Evolutionary conservation across 1,139 yeast species (phyloP), one percentile per base, ranked within the genome.

Genomic region (Pichia sp.): DNA sequence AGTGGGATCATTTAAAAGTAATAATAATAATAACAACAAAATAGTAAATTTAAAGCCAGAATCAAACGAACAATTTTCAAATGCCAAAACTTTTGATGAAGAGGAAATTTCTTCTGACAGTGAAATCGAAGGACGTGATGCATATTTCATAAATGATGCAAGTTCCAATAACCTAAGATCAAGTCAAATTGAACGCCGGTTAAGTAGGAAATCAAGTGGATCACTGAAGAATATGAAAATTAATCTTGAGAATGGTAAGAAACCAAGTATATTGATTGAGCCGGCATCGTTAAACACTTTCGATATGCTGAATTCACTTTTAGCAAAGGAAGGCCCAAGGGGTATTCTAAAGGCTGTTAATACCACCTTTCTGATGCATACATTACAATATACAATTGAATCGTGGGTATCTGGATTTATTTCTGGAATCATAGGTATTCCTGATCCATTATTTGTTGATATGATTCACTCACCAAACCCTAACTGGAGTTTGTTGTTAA

Each of bases 361-460:
- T 64, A 87, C 96, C 1, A 75, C 95, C 1, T 90, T 89, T 62
- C 73, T 92, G 34, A 76, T 85, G 62, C 84, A 78, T 51, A 85
- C 95, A 0, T 71, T 89, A 40, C 78, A 85, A 1, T 80, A 82
- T 50, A 86, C 95, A 1, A 71, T 89, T 45, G 95, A 87, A 61
- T 89, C 96, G 0, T 90, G 97, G 97, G 73, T 88, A 41, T 83
- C 95, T 0, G 96, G 96, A 6, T 80, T 90, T 58, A 66, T 88
- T 18, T 82, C 96, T 6, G 92, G 96, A 3, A 72, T 86, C 46
- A 68, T 87, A 49, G 86, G 87, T 18, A 79, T 88, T n/a, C 96
- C 96, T 0, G 97, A 89, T 62, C 96, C 97, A 1, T 81, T 83
- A 56, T 85, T 87, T 64, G 81, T 88, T 55, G 96, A 87, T 31